Base-by-base conservation (phyloP, 129 eudicot species). In the Ambrosia trifida region DNA sequence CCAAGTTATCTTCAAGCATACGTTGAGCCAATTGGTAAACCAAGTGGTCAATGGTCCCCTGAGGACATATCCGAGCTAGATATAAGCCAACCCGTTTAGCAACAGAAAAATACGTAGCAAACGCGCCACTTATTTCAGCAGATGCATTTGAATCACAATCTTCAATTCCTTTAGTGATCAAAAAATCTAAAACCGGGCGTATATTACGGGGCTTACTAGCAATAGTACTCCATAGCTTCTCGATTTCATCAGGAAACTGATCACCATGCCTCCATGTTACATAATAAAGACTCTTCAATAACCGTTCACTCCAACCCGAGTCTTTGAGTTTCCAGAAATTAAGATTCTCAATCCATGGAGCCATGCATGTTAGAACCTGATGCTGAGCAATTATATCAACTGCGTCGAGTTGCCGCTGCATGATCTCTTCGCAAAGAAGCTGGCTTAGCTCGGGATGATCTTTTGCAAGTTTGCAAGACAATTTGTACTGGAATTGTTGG, bases 201-300 rank as follows among this genome's bases (percentile, higher is more conserved):
- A 94, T 94, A 75, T 94, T 94, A 61, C 85, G 78, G 36, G 96
- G 88, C 78, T 94, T 90, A 75, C 96, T 87, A 35, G 99, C 99
- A 30, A 94, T 94, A 9, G 99, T 94, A 83, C 97, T 87, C 99
- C 99, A 94, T 52, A 94, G 88, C 83, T 94, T 94, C 83, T 94
- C 99, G 24, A 94, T 94, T 75, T 94, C 99, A 82, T 94, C 99
- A 8, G 99, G 99, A 73, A 94, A 94, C 79, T 94, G 99, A 76
- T 94, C 99, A n/a, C 99, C 99, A 20, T 94, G 99, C 28, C 99
- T 82, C 99, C 96, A 87, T 0, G 99, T 94, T 66, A 94, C 99
- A 56, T 94, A 90, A 70, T 94, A 94, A 64, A 94, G 87, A 60
- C 97, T 89, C 70, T 94, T 94, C 59, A 94, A 64, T 63, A 94